phyloP scores from a whole-genome alignment of 73 alveolate genomes.

The Paraurostyla sp. region DNA sequence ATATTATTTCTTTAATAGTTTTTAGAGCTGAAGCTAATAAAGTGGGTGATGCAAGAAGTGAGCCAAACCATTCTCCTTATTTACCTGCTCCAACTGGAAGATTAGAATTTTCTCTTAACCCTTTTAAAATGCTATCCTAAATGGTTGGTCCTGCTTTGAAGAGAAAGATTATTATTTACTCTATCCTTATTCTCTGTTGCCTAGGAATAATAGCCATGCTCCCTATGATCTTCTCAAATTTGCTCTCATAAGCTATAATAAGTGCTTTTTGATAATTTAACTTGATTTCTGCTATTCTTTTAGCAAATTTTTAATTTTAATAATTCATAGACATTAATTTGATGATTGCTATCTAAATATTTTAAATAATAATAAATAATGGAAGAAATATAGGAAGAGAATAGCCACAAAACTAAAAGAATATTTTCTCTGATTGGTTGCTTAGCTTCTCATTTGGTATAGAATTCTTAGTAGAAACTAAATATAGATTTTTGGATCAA shows the following conservation, averaged over 20 bases:
- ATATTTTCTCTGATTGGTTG: constrained; percentile 6
- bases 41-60: constrained; percentile 91
- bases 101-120: constrained; percentile 77
- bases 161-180: constrained; percentile 70
- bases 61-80: constrained; percentile 85
- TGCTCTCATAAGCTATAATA: constrained; percentile 4
- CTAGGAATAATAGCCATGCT: constrained; percentile 36
- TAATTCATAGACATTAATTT: too few species aligned
- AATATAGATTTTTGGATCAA: constrained; percentile 3
- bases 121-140: constrained; percentile 85
- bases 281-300: not conserved
- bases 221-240: constrained; percentile 47
- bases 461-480: not conserved
- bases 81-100: constrained; percentile 89
- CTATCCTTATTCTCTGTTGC: constrained; percentile 71
- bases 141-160: constrained; percentile 87
- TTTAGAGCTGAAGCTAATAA: constrained; percentile 80
- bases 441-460: constrained; percentile 11
- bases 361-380: too few species aligned
- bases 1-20: constrained; percentile 72
- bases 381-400: not conserved
- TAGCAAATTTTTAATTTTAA: not conserved
- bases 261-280: constrained; percentile 13
- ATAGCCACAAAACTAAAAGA: not conserved
- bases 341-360: too few species aligned